These are phyloP conservation scores for Leptodontidium sp. DNA, from an alignment of 2,329 filamentous ascomycete species.

Conservation along the genomic window DNA sequence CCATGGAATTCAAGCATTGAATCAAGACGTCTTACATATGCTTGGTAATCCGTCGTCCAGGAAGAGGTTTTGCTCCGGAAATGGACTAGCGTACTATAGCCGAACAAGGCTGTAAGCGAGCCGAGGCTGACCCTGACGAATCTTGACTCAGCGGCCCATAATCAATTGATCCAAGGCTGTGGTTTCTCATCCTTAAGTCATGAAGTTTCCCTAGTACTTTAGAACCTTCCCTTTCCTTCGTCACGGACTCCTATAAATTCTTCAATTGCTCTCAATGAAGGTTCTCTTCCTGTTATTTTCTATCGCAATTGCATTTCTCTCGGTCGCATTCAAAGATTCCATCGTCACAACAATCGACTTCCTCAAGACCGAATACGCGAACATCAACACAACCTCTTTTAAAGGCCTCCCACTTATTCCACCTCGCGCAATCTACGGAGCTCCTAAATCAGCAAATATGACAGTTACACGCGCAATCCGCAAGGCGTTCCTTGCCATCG, in stretches of 20 bases:
- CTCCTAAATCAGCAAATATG: conserved; percentile 56
- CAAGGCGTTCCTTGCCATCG: conserved; percentile 83
- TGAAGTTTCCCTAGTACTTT: conserved; percentile 2
- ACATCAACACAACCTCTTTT: conserved; percentile 32
- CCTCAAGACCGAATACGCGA: conserved; percentile 32
- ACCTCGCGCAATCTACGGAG: conserved; percentile 34
- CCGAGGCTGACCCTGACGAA: conserved; percentile 25
- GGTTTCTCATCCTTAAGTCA: conserved; percentile 16
- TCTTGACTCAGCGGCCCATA: conserved; percentile 32
- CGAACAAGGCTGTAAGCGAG: conserved; percentile 1
- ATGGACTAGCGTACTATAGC: neutral
- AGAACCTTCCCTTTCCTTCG: conserved; percentile 38
- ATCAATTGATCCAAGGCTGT: conserved; percentile 30
- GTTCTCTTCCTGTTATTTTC: conserved; percentile 41
- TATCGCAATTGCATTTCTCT: conserved; percentile 41
- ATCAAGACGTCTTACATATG: too few species aligned
- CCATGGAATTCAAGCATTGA: too few species aligned
- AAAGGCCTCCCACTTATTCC: conserved; percentile 34
- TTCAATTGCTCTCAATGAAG: conserved; percentile 40
- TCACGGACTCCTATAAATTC: conserved; percentile 34
- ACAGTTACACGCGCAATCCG: conserved; percentile 78
- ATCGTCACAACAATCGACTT: conserved; percentile 34
- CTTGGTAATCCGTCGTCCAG: too few species aligned
- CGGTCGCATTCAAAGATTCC: conserved; percentile 41
- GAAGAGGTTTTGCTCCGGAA: neutral